phyloP scores from a whole-genome alignment of 306 rosid genomes.

The Dryas octopetala region DNA sequence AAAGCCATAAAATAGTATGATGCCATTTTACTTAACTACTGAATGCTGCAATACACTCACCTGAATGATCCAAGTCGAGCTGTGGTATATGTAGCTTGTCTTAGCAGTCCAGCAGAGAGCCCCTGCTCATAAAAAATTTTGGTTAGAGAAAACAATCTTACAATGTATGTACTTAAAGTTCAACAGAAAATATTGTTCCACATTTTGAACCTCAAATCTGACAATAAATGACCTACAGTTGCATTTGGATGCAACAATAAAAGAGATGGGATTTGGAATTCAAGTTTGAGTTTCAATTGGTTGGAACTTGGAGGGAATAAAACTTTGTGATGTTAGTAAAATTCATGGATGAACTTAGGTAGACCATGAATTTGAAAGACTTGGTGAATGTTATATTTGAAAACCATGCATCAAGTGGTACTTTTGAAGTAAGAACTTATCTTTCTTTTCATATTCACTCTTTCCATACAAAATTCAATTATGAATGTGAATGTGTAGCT shows the following conservation, averaged over 20 bases:
- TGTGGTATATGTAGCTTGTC: constrained; percentile 98
- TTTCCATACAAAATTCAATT: too few species aligned
- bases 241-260: not conserved
- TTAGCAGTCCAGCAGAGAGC: constrained; percentile 89
- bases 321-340: not conserved
- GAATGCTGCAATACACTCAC: constrained; percentile 43
- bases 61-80: constrained; percentile 95
- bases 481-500: too few species aligned
- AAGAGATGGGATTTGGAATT: not conserved
- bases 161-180: not conserved
- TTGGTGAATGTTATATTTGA: not conserved
- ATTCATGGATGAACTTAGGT: not conserved
- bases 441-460: not conserved
- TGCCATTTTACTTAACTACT: not conserved
- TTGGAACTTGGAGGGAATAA: not conserved
- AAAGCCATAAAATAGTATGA: not conserved
- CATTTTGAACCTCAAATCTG: not conserved
- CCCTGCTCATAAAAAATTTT: constrained; percentile 54
- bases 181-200: not conserved
- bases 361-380: not conserved
- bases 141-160: constrained; percentile 20
- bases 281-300: not conserved
- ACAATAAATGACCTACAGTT: not conserved
- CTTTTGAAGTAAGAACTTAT: not conserved
- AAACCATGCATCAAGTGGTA: not conserved